phyloP scores from a whole-genome alignment of 805 yeast genomes.

The Ogataea wickerhamii region DNA sequence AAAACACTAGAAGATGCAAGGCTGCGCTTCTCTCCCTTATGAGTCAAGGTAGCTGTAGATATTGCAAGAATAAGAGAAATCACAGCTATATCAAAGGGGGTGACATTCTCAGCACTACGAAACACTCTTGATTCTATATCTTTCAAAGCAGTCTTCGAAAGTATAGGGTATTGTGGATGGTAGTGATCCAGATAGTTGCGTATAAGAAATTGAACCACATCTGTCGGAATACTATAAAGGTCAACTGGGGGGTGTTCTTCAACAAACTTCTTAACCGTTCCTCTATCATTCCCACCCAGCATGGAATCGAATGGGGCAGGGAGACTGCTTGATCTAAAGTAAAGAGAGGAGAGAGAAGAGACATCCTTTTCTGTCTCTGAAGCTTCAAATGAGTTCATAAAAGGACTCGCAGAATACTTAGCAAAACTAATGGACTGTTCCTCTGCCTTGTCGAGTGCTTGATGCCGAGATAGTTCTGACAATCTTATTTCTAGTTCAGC shows the following conservation, averaged over 20 bases:
- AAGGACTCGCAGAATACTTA: slow-evolving; percentile 12
- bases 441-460: slow-evolving; percentile 8
- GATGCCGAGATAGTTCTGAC: slow-evolving; percentile 5
- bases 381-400: slow-evolving; percentile 6
- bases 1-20: slow-evolving; percentile 12
- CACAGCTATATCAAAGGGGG: slow-evolving; percentile 8
- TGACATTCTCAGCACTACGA: slow-evolving; percentile 1
- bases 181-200: slow-evolving; percentile 12
- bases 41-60: slow-evolving; percentile 12
- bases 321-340: slow-evolving; percentile 11
- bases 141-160: slow-evolving; percentile 11
- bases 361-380: slow-evolving; percentile 3
- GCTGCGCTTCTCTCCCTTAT: slow-evolving; percentile 11
- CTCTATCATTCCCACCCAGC: slow-evolving; percentile 8
- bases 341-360: slow-evolving; percentile 3
- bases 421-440: slow-evolving; percentile 9
- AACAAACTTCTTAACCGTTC: slow-evolving; percentile 9
- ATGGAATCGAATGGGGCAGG: slow-evolving; percentile 15
- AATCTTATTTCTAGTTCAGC: slow-evolving; percentile 14
- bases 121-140: slow-evolving; percentile 9
- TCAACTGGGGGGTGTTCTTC: slow-evolving; percentile 15
- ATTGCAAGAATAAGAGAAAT: slow-evolving; percentile 9
- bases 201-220: slow-evolving; percentile 11
- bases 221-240: slow-evolving; percentile 12
- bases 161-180: slow-evolving; percentile 17